A percentile compares a stretch with the other conserved stretches of the same genome.
phyloP scores from a whole-genome alignment of 2,329 filamentous ascomycete species.

The Chrysosporium keratinophilum region DNA sequence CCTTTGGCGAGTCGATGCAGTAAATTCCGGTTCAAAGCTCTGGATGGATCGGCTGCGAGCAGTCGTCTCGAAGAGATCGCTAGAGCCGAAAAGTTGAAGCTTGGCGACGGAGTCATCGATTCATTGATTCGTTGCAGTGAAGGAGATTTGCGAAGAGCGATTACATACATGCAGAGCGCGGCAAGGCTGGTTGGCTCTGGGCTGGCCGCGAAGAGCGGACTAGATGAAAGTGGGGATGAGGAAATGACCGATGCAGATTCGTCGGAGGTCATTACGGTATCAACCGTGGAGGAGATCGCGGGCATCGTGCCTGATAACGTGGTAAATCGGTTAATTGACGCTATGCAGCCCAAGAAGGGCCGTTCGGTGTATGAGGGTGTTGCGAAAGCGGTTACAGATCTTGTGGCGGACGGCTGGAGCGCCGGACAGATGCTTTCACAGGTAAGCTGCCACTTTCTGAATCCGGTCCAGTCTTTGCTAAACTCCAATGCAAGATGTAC shows the following conservation, averaged over 20 bases:
- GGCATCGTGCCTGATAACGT: slow-evolving; percentile 76
- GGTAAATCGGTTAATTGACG: slow-evolving; percentile 58
- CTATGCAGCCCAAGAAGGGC: slow-evolving; percentile 61
- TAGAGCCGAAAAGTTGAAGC: slow-evolving; percentile 58
- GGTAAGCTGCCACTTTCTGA: slow-evolving; percentile 37
- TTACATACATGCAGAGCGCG: slow-evolving; percentile 93
- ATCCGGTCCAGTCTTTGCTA: not conserved
- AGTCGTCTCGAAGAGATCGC: slow-evolving; percentile 75
- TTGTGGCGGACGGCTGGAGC: slow-evolving; percentile 96
- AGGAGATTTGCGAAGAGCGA: slow-evolving; percentile 89
- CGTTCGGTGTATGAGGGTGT: slow-evolving; percentile 61
- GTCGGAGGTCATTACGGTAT: slow-evolving; percentile 54
- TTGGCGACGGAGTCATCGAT: slow-evolving; percentile 72
- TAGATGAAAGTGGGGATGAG: slow-evolving; percentile 46
- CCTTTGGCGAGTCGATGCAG: slow-evolving; percentile 85
- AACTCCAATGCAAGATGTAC: slow-evolving; percentile 52
- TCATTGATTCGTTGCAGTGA: slow-evolving; percentile 79
- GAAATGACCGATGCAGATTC: slow-evolving; percentile 45
- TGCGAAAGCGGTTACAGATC: slow-evolving; percentile 69
- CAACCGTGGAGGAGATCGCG: slow-evolving; percentile 85
- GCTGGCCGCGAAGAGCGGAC: slow-evolving; percentile 32
- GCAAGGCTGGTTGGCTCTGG: slow-evolving; percentile 68
- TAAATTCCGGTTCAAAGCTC: slow-evolving; percentile 95
- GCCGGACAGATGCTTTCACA: slow-evolving; percentile 77
- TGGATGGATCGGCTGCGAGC: slow-evolving; percentile 77